Conservation (phyloP, 2,329 filamentous ascomycete species). For the Xylaria sp. region DNA sequence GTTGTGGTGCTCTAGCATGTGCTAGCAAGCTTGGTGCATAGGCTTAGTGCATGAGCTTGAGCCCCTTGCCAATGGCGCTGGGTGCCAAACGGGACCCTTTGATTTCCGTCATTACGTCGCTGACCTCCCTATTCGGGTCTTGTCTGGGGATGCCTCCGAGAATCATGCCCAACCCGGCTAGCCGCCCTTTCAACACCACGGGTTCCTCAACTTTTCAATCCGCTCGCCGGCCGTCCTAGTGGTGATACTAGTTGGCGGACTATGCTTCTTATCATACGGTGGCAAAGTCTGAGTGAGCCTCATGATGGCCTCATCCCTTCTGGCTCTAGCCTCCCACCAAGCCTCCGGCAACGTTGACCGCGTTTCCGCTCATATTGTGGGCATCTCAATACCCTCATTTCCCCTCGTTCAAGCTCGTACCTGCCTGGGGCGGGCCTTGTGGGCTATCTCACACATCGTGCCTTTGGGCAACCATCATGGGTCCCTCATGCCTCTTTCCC, state of each 20-base stretch:
- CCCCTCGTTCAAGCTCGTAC: constrained; percentile 1
- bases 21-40: constrained; percentile 19
- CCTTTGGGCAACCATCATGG: constrained; percentile 12
- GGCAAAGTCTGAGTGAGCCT: constrained; percentile 7
- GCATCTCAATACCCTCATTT: not conserved
- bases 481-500: constrained; percentile 27
- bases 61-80: constrained; percentile 22
- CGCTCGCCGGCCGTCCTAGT: too few species aligned
- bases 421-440: not conserved
- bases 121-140: constrained; percentile 35
- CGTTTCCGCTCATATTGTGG: constrained; percentile 17
- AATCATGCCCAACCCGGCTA: constrained; percentile 33
- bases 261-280: constrained; percentile 4
- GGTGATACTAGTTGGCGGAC: constrained; percentile 14
- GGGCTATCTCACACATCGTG: not conserved
- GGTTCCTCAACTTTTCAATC: constrained; percentile 13
- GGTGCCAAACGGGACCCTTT: constrained; percentile 18
- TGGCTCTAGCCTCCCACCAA: not conserved
- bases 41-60: constrained; percentile 17
- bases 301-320: constrained; percentile 7
- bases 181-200: constrained; percentile 24
- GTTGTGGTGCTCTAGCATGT: not conserved
- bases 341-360: constrained; percentile 23
- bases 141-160: constrained; percentile 33
- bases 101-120: constrained; percentile 26